phyloP scores from a whole-genome alignment of 495 filamentous ascomycete genomes.

The Hypoxylon fragiforme region DNA sequence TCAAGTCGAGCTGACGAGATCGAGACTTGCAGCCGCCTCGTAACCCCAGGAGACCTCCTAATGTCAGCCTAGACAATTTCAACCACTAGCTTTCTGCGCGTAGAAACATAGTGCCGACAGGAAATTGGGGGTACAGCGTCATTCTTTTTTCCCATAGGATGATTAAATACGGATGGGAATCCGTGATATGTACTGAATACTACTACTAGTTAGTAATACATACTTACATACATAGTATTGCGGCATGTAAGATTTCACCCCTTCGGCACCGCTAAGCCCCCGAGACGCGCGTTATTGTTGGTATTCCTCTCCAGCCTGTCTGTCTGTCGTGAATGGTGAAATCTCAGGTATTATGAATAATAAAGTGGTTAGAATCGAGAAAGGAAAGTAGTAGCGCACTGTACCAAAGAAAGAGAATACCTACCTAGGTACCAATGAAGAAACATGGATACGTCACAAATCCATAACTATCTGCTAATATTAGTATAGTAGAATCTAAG shows the following conservation, averaged over 20 bases:
- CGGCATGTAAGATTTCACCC: neutral
- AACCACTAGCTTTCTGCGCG: constrained; percentile 24
- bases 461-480: too few species aligned
- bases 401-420: too few species aligned
- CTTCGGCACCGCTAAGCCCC: constrained; percentile 14
- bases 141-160: constrained; percentile 2
- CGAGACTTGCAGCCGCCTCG: constrained; percentile 18
- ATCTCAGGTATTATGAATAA: neutral
- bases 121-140: constrained; percentile 12
- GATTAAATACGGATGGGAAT: constrained; percentile 11
- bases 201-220: too few species aligned
- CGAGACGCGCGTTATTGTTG: constrained; percentile 24
- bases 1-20: constrained; percentile 10
- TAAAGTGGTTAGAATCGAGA: neutral
- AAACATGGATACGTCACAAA: too few species aligned
- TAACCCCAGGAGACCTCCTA: constrained; percentile 13
- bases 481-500: too few species aligned
- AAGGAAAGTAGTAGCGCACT: too few species aligned
- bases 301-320: neutral
- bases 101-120: constrained; percentile 16
- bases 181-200: too few species aligned
- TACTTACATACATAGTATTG: neutral
- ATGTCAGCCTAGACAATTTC: constrained; percentile 4
- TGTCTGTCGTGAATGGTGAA: neutral
- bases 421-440: too few species aligned